phyloP scores from a whole-genome alignment of 1,139 yeast genomes.

The Yamadazyma mexicana region DNA sequence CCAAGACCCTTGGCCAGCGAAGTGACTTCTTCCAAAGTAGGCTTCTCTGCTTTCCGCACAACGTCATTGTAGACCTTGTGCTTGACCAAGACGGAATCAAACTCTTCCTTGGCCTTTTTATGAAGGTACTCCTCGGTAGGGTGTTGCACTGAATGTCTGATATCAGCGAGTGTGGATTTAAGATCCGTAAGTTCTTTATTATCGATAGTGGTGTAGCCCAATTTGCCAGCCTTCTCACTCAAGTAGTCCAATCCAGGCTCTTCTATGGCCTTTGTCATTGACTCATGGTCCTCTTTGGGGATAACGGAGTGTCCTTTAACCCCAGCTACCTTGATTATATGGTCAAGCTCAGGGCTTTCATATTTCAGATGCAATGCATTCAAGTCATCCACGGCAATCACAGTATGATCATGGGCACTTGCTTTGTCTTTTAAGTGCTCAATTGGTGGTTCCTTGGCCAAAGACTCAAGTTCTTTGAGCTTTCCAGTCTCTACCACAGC shows the following conservation, averaged over 20 bases:
- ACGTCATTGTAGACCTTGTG: slow-evolving; percentile 17
- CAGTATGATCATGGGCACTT: slow-evolving; percentile 7
- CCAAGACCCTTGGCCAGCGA: slow-evolving; percentile 13
- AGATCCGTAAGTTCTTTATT: slow-evolving; percentile 16
- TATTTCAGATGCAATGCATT: slow-evolving; percentile 12
- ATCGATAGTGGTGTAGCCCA: slow-evolving; percentile 20
- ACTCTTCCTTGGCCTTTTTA: slow-evolving; percentile 13
- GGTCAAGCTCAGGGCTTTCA: slow-evolving; percentile 24
- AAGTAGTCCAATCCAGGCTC: slow-evolving; percentile 24
- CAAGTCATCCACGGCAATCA: slow-evolving; percentile 12
- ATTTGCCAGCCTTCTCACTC: slow-evolving; percentile 14
- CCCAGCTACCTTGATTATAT: slow-evolving; percentile 18
- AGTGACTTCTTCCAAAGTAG: slow-evolving; percentile 17
- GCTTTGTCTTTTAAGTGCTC: slow-evolving; percentile 28
- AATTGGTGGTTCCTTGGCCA: slow-evolving; percentile 23
- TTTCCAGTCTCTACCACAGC: slow-evolving; percentile 4
- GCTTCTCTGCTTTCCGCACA: slow-evolving; percentile 15
- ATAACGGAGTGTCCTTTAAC: slow-evolving; percentile 17
- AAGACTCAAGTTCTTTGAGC: slow-evolving; percentile 15
- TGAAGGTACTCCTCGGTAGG: slow-evolving; percentile 17
- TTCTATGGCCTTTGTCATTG: slow-evolving; percentile 1
- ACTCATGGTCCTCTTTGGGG: slow-evolving; percentile 14
- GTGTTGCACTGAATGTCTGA: slow-evolving; percentile 18
- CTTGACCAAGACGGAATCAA: slow-evolving; percentile 10
- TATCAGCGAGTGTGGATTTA: slow-evolving; percentile 5